Conservation (phyloP, 768 basidiomycete genomes). For the Tricholoma sp. region DNA sequence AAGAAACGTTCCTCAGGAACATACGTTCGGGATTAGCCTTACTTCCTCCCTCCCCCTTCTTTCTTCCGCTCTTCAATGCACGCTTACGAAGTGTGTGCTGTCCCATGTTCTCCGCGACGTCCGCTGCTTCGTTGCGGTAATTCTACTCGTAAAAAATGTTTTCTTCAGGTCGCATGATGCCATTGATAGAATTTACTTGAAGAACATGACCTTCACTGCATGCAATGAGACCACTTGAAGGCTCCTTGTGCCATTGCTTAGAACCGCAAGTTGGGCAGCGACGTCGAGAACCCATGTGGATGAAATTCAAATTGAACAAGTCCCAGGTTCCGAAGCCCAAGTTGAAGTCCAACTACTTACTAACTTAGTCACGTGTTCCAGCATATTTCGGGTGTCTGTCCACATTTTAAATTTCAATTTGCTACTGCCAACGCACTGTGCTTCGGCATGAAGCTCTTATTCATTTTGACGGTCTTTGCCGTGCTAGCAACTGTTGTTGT, state of each 20-base stretch:
- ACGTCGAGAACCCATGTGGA: slow-evolving; percentile 52
- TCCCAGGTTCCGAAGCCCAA: no score
- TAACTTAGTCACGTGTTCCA: not conserved
- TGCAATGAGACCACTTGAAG: slow-evolving; percentile 71
- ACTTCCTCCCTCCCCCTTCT: slow-evolving; percentile 45
- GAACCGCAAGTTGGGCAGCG: slow-evolving; percentile 80
- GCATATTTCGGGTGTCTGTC: no score
- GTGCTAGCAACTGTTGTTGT: slow-evolving; percentile 46
- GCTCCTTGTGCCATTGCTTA: slow-evolving; percentile 83
- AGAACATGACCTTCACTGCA: slow-evolving; percentile 92
- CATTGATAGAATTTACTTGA: slow-evolving; percentile 46
- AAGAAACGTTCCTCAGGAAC: slow-evolving; percentile 8
- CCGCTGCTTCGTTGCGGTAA: slow-evolving; percentile 76
- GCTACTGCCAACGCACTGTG: not conserved
- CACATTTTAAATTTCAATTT: no score
- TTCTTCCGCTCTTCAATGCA: slow-evolving; percentile 50
- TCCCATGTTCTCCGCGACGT: slow-evolving; percentile 53
- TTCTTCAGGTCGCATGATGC: not conserved
- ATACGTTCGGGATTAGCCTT: slow-evolving; percentile 57
- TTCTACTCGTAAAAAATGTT: slow-evolving; percentile 39
- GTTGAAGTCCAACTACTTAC: no score
- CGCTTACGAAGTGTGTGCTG: slow-evolving; percentile 64
- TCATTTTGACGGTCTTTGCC: slow-evolving; percentile 44
- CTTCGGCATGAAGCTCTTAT: slow-evolving; percentile 45
- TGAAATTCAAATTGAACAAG: no score